These are phyloP conservation scores for Pisolithus sp. DNA, from an alignment of 768 basidiomycete species.

Conservation along the genomic window DNA sequence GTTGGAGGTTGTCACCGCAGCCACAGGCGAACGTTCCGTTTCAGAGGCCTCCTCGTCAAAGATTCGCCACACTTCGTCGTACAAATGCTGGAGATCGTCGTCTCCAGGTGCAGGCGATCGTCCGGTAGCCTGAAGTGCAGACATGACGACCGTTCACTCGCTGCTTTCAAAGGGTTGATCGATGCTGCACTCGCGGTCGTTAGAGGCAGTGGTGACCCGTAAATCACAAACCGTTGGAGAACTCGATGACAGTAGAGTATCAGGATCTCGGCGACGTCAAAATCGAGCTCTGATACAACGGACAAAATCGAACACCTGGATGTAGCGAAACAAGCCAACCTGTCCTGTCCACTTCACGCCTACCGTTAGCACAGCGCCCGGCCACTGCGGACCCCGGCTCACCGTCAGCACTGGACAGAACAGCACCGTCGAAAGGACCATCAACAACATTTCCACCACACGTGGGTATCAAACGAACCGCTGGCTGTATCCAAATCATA, in stretches of 20 bases:
- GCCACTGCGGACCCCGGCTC: neutral
- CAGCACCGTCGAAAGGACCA: too few relatives aligned
- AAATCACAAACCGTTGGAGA: neutral
- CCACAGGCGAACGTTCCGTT: slow-evolving; percentile 20
- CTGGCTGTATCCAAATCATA: neutral
- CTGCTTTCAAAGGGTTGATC: slow-evolving; percentile 4
- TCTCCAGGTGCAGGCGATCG: slow-evolving; percentile 47
- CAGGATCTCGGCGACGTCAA: neutral
- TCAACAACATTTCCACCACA: neutral
- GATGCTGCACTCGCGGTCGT: neutral
- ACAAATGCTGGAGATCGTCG: slow-evolving; percentile 66
- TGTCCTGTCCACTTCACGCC: neutral
- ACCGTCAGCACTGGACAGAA: neutral
- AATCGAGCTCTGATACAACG: neutral
- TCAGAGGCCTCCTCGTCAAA: slow-evolving; percentile 47
- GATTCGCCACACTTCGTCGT: slow-evolving; percentile 68
- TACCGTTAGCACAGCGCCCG: too few relatives aligned
- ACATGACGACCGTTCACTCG: slow-evolving; percentile 25
- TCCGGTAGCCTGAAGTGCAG: slow-evolving; percentile 28
- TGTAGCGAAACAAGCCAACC: neutral
- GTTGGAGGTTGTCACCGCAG: slow-evolving; percentile 10
- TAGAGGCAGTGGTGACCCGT: neutral
- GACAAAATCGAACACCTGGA: neutral
- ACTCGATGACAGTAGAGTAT: neutral
- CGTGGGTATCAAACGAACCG: neutral